Percentiles rank a stretch among this genome's conserved stretches.
Evolutionary conservation across 1,139 yeast species (phyloP).

Genomic region (Hemisphaericaspora lyxosophila): DNA sequence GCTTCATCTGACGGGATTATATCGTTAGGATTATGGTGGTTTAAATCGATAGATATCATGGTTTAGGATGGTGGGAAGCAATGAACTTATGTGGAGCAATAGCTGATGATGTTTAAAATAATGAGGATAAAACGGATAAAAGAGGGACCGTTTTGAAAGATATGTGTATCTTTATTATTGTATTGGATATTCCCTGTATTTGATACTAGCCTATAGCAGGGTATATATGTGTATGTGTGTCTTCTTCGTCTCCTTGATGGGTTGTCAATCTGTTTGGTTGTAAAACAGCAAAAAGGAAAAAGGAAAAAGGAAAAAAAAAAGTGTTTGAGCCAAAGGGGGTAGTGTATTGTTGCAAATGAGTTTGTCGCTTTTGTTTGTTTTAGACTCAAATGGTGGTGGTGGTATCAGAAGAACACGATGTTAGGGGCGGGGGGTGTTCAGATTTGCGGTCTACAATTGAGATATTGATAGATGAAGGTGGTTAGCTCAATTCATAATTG

Average conservation of each 20-base stretch:
- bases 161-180: neutral
- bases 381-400: neutral
- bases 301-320: neutral
- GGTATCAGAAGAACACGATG: too few species aligned
- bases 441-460: too few species aligned
- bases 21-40: slow-evolving; percentile 13
- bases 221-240: too few species aligned
- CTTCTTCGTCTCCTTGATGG: too few species aligned
- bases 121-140: neutral
- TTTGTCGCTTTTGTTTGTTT: neutral
- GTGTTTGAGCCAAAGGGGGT: neutral
- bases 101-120: neutral
- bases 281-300: neutral
- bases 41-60: slow-evolving; percentile 37
- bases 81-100: neutral
- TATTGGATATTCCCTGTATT: neutral
- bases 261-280: too few species aligned
- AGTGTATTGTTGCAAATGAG: neutral
- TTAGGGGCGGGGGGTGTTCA: too few species aligned
- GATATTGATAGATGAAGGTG: too few species aligned
- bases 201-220: too few species aligned
- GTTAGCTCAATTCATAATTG: too few species aligned
- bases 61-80: slow-evolving; percentile 1
- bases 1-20: slow-evolving; percentile 10
- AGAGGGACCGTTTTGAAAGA: neutral